Evolutionary conservation across 2,329 filamentous ascomycete species (phyloP).

Genomic region (Calonectria naviculata): DNA sequence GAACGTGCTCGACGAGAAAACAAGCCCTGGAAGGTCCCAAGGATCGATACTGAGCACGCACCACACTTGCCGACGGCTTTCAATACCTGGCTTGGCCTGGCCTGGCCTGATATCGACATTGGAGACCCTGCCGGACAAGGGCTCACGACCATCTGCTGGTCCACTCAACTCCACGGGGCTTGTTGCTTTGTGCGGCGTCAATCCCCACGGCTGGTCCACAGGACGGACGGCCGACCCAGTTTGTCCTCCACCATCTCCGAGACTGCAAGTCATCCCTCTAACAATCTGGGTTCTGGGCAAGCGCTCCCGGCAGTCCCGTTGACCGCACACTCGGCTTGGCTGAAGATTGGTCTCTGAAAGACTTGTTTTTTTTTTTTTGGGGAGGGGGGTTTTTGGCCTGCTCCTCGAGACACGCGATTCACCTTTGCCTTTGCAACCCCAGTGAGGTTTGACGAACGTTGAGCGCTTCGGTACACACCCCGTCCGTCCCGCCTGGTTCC

Average conservation of each 20-base stretch:
- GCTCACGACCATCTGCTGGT: slow-evolving; percentile 11
- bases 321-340: not conserved
- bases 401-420: slow-evolving; percentile 15
- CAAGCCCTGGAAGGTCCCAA: not conserved
- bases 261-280: slow-evolving; percentile 27
- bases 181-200: slow-evolving; percentile 13
- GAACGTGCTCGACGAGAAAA: not conserved
- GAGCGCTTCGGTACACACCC: slow-evolving; percentile 10
- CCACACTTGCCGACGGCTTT: slow-evolving; percentile 2
- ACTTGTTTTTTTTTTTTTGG: too few species aligned
- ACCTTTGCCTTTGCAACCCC: not conserved
- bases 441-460: slow-evolving; percentile 8
- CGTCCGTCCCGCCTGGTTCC: slow-evolving; percentile 18
- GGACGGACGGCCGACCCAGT: slow-evolving; percentile 32
- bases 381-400: too few species aligned
- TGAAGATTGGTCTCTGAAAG: slow-evolving; percentile 3
- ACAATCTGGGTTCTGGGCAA: slow-evolving; percentile 30
- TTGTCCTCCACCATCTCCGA: slow-evolving; percentile 39
- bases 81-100: slow-evolving; percentile 7
- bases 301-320: slow-evolving; percentile 32
- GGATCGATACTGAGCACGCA: slow-evolving; percentile 4
- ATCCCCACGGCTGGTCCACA: slow-evolving; percentile 26
- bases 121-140: slow-evolving; percentile 10
- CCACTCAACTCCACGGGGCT: slow-evolving; percentile 25
- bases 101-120: slow-evolving; percentile 14